Evolutionary conservation across 768 basidiomycete species (phyloP).

Genomic region (Coprinopsis strossmayeri): DNA sequence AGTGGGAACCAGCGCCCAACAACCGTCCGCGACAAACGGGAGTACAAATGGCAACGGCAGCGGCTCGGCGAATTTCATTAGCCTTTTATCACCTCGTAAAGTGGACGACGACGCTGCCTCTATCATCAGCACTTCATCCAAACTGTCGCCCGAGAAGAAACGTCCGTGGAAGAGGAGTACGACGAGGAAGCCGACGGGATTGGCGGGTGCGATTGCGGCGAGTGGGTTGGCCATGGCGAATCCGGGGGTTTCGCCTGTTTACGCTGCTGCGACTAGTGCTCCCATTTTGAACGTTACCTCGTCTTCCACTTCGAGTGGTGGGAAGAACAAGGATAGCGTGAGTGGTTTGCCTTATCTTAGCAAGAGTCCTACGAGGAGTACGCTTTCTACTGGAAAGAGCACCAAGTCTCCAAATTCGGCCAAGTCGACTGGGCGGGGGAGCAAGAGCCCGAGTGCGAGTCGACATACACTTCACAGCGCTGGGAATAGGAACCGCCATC

Average conservation of each 20-base stretch:
- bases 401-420: constrained; percentile 22
- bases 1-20: too few relatives aligned
- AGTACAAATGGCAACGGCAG: not conserved
- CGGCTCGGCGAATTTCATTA: constrained; percentile 1
- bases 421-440: constrained; percentile 17
- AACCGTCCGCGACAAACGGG: too few relatives aligned
- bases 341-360: constrained; percentile 9
- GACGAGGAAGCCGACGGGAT: constrained; percentile 45
- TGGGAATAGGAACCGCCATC: constrained; percentile 9
- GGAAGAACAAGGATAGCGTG: not conserved
- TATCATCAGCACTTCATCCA: constrained; percentile 18
- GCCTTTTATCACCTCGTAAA: constrained; percentile 8
- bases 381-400: constrained; percentile 3
- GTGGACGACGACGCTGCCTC: constrained; percentile 18
- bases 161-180: constrained; percentile 37
- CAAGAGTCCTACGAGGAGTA: constrained; percentile 8
- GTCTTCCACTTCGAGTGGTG: not conserved
- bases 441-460: constrained; percentile 14
- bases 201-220: constrained; percentile 64
- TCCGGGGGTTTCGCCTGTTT: constrained; percentile 41
- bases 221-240: constrained; percentile 64
- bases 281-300: constrained; percentile 7
- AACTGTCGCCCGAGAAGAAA: constrained; percentile 24
- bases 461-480: not conserved
- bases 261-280: constrained; percentile 27